phyloP scores from a whole-genome alignment of 208 protist genomes.

The Acanthamoeba sp. region DNA sequence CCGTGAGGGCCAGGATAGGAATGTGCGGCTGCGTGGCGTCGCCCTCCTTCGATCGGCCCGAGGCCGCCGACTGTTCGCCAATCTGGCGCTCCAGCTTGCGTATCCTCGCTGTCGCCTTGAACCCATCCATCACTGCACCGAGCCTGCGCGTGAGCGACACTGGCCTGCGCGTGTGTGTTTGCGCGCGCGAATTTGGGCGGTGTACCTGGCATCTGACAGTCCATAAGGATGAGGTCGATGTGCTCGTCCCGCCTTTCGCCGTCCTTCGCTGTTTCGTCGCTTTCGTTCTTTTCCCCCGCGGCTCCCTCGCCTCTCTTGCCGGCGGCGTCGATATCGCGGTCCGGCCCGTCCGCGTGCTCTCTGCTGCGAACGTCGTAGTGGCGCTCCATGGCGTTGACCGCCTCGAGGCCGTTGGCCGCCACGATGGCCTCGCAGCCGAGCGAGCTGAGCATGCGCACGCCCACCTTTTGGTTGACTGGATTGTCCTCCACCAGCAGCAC shows the following conservation, averaged over 20 bases:
- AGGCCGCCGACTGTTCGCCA: not conserved
- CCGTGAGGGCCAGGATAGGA: conserved; percentile 1
- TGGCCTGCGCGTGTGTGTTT: not conserved
- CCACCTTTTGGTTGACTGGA: conserved; percentile 62
- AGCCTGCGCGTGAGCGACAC: not conserved
- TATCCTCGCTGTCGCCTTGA: conserved; percentile 50
- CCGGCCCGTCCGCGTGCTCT: not conserved
- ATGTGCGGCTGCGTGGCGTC: not conserved
- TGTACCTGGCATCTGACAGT: conserved; percentile 51
- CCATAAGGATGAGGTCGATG: conserved; percentile 72
- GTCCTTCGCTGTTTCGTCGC: not conserved
- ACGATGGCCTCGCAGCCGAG: conserved; percentile 44
- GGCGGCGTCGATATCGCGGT: not conserved
- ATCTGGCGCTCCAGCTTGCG: conserved; percentile 62
- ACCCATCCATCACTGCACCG: conserved; percentile 70
- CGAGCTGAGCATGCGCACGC: conserved; percentile 23
- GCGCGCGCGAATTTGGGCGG: not conserved
- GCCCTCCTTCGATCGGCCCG: too few species aligned
- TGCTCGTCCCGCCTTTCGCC: not conserved
- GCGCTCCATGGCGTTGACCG: conserved; percentile 8
- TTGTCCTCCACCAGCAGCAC: conserved; percentile 74
- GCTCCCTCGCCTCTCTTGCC: not conserved
- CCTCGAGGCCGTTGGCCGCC: conserved; percentile 47
- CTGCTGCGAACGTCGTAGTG: not conserved
- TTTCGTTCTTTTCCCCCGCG: not conserved